Base-by-base conservation (phyloP, 73 alveolate genomes). In the Uronychia setigera region DNA sequence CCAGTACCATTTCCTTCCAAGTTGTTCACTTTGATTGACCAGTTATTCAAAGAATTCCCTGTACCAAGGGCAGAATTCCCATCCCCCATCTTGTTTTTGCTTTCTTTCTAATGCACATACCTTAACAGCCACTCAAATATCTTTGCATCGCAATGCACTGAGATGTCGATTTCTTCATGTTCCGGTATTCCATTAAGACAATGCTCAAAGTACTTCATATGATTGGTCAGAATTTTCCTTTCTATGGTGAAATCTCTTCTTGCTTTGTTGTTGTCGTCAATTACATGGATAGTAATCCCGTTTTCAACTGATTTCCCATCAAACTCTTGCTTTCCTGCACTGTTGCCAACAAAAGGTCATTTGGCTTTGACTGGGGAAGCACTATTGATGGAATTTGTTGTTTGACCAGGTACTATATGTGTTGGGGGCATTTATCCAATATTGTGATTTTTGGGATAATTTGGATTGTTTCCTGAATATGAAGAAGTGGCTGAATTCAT, bases 91-190 rank as follows among this genome's bases (percentile, higher is more conserved):
- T 32, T 81, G 82, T 32, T 81, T 90, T 27, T 80, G 79, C 35
- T 25, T 34, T 77, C 75, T 35, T n/a, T 67, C 29, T 5, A 1
- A 13, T 67, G 34, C 14, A 91, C 74, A 76, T 91, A 91, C 57
- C 82, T 77, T 59, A 91, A 35, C 60, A 88, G 94, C 94, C 96
- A 91, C 84, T 87, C 96, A 82, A 91, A 91, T 11, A 91, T 88
- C n/a, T 81, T 81, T n/a, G 88, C 92, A 78, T 91, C 96, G 74
- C 96, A 91, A 58, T 91, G 96, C 60, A 91, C 87, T 11, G 91
- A 79, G 14, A 91, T 88, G 34, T 91, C 96, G 28, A 87, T 77
- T 59, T 91, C 96, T 33, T 91, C 96, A 58, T 77, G 59, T 33
- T 77, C 87, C 31, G 90, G 80, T 26, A 87, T 67, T 59, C 77